A percentile compares a stretch with the other conserved stretches of the same genome.
These are phyloP conservation scores for Microdochium nivale DNA, from an alignment of 2,329 filamentous ascomycete genomes.

Conservation along the genomic window DNA sequence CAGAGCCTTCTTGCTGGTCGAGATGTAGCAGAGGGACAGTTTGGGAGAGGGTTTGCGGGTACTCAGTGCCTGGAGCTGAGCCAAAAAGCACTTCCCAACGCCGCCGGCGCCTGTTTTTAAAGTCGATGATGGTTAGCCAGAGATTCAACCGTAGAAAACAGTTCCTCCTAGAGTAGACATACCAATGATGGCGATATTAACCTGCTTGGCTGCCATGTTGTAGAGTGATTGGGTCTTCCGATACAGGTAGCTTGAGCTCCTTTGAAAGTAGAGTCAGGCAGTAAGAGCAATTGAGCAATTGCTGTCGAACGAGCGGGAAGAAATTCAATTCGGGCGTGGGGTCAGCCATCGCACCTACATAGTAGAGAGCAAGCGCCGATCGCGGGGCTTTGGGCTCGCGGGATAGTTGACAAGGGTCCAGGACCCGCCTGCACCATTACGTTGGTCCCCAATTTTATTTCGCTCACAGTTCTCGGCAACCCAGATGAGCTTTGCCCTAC, in stretches of 20 bases:
- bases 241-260: neutral
- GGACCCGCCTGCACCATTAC: neutral
- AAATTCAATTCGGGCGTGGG: neutral
- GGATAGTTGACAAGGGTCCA: neutral
- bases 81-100: conserved; percentile 85
- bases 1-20: conserved; percentile 76
- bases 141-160: neutral
- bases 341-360: too few species aligned
- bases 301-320: neutral
- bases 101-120: conserved; percentile 67
- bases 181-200: conserved; percentile 43
- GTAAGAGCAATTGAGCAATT: neutral
- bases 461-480: too few species aligned
- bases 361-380: neutral
- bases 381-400: neutral
- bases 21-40: conserved; percentile 75
- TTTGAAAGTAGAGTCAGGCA: neutral
- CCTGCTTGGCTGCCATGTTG: conserved; percentile 37
- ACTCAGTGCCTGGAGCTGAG: conserved; percentile 64
- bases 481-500: too few species aligned
- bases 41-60: conserved; percentile 58
- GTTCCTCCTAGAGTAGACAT: conserved; percentile 1
- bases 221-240: conserved; percentile 5
- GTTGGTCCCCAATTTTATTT: neutral
- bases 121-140: conserved; percentile 7